Conservation (phyloP, 148 eudicot species). For the Silene latifolia region DNA sequence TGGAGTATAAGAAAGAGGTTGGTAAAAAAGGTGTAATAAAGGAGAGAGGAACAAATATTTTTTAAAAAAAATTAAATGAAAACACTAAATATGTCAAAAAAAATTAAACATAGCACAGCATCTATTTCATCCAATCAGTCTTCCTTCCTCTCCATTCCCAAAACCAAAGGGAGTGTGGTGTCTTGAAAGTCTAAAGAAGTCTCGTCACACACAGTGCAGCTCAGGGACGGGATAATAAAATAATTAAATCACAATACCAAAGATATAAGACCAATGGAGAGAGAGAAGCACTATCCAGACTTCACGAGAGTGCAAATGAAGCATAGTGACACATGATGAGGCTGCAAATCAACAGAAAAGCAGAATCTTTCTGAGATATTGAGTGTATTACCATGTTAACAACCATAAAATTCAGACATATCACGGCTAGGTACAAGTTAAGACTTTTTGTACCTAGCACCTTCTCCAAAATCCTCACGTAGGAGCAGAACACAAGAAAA, state of each 20-base stretch:
- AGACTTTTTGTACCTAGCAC: neutral
- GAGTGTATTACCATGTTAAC: neutral
- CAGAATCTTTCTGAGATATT: too few species aligned
- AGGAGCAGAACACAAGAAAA: conserved; percentile 1
- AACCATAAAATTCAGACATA: neutral
- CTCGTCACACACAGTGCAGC: neutral
- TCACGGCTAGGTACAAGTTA: neutral
- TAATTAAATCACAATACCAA: neutral
- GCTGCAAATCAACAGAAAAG: too few species aligned
- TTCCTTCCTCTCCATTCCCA: too few species aligned
- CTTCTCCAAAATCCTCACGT: neutral
- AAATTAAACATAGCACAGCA: too few species aligned
- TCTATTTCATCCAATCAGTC: too few species aligned
- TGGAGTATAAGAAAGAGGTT: too few species aligned
- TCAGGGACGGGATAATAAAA: neutral
- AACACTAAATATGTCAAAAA: too few species aligned
- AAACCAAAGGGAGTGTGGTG: neutral
- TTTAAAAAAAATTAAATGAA: too few species aligned
- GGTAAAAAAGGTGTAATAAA: too few species aligned
- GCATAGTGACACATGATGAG: too few species aligned
- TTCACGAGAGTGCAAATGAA: neutral
- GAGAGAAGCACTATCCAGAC: neutral
- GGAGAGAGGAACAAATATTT: too few species aligned
- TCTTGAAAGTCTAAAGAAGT: neutral
- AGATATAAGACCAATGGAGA: neutral